Base-by-base conservation (phyloP, 805 yeast genomes). In the Debaryomyces prosopidis region DNA sequence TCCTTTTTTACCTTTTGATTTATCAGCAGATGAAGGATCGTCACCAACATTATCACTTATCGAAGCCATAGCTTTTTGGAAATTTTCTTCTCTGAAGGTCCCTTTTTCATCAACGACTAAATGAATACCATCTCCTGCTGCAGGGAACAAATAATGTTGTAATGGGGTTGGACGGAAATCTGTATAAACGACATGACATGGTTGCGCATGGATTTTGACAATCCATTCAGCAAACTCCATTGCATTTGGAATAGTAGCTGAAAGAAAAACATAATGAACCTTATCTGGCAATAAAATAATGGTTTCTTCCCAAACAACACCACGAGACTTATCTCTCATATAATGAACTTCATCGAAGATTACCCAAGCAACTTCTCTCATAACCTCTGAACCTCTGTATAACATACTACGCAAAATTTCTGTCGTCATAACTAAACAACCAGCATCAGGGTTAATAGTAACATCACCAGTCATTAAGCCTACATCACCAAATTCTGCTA, bases 221-320 rank as follows among this genome's bases (percentile, higher is more conserved):
- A 94, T 89, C 99, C 99, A 94, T 67, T 92, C 96, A 9, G 98
- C 97, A 73, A 92, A 92, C 63, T 92, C 97, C 91, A 89, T 87
- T 1, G 98, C 97, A 63, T 92, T 92, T 19, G 99, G 99, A 54
- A 92, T 92, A 1, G 99, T 92, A 40, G 98, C 98, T 11, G 97
- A 90, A 52, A 92, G 70, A 58, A 92, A 88, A 3, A 92, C 97
- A 59, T 91, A 89, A 53, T 87, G 92, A 14, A 94, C 97, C 73
- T 91, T 91, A 57, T 95, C 97, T 3, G 99, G 99, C 36, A 94
- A 75, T 62, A 94, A 73, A 47, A 94, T 94, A 53, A 94, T 92
- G 12, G 98, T 92, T 68, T 94, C 99, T 70, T 94, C 99, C 99
- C 99, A 94, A 30, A 94, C 99, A 43, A 94, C 99, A 65, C 99